Evolutionary conservation across 805 yeast species (phyloP), one percentile per base, ranked within the genome.

Genomic region (Candida vartiovaarae): DNA sequence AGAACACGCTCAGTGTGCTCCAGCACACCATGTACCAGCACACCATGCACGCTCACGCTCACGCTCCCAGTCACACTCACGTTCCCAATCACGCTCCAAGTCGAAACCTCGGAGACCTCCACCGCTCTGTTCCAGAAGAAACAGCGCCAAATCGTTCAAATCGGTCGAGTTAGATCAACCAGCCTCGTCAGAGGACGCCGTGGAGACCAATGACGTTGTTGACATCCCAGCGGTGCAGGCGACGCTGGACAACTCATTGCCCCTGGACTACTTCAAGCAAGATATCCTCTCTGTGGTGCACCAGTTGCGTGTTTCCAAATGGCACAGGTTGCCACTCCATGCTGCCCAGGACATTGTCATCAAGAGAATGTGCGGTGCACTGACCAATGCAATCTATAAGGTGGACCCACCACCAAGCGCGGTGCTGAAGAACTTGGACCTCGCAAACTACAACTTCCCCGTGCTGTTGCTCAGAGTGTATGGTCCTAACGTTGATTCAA

Each of bases 321-420:
- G 99, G 99, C 77, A 80, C 54, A 50, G 67, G 51, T 41, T 71
- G 20, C 57, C 60, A 50, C 54, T 25, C 25, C 53, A 55, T 56
- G 50, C 67, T 7, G 61, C 74, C 20, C 68, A 67, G 23, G 63
- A 67, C 33, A 62, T 91, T 34, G 68, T 64, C 24, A 62, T 90
- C 23, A 70, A 65, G 34, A 74, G 96, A 51, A 87, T 93, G 40
- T 77, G 86, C 32, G 98, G 99, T 23, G 99, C 99, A 0, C 72
- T 93, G 61, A 93, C 98, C 23, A 93, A 93, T 62, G 83, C 90
- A 31, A 84, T 91, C 43, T 93, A 84, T 62, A 80, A 80, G 56
- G 75, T 93, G 3, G 82, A 75, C 54, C 81, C 84, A 42, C 79
- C 78, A 0, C 46, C 56, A 2, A 43, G 51, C 50, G 63, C 52